Evolutionary conservation across 768 basidiomycete species (phyloP).

Genomic region (Auriscalpium microsporum): DNA sequence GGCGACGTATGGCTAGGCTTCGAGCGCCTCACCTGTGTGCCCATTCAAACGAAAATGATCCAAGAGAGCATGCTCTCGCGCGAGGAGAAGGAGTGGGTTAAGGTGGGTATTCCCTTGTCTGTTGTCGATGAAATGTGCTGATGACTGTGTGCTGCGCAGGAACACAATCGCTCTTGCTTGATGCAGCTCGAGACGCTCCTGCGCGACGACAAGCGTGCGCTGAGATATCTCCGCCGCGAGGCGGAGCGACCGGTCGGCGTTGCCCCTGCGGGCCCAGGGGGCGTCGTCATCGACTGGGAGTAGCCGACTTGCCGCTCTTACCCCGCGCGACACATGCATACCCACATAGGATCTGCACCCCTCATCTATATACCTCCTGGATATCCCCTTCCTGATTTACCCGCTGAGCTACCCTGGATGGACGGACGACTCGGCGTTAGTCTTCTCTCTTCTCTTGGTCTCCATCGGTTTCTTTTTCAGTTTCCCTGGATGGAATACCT

Average conservation of each 20-base stretch:
- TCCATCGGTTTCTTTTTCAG: no score
- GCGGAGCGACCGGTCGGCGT: conserved; percentile 69
- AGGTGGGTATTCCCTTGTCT: conserved; percentile 32
- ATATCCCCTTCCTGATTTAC: no score
- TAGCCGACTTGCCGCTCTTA: neutral
- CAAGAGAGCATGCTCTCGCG: conserved; percentile 76
- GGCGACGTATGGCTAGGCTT: conserved; percentile 82
- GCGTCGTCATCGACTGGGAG: conserved; percentile 71
- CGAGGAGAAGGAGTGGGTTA: conserved; percentile 83
- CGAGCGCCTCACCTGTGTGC: conserved; percentile 88
- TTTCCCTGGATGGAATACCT: no score
- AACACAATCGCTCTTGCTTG: conserved; percentile 72
- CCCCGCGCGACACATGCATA: no score
- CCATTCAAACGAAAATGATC: conserved; percentile 87
- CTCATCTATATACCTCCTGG: no score
- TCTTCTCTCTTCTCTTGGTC: no score
- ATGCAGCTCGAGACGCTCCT: conserved; percentile 57
- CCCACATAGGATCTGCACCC: no score
- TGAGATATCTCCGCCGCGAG: conserved; percentile 75
- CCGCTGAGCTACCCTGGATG: no score
- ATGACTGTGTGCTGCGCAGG: conserved; percentile 29
- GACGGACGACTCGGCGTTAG: no score
- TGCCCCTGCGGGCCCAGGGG: conserved; percentile 52
- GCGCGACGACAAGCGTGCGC: conserved; percentile 70
- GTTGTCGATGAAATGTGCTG: conserved; percentile 1